Base-by-base conservation (phyloP, 2,329 filamentous ascomycete genomes). In the Colletotrichum camelliae region DNA sequence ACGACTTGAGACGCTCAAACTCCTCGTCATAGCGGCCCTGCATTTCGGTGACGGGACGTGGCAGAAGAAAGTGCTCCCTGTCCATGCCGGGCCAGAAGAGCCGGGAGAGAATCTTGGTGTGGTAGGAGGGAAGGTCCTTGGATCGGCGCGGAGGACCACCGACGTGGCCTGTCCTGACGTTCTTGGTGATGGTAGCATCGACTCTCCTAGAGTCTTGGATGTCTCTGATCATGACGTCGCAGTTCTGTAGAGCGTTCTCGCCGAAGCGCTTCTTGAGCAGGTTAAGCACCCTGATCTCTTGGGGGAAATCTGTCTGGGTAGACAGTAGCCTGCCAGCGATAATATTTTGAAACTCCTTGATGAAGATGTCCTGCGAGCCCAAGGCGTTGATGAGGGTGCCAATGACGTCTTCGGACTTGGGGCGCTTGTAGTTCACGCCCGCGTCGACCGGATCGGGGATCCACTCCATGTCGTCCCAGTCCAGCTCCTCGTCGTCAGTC, bases 201-300 rank as follows among this genome's bases (percentile, higher is more conserved):
- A 97, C 91, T 57, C 91, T 90, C 76, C 90, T 89, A 2, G 96
- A 98, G 81, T 98, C 96, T 78, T 94, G 91, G 43, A 98, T 94
- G 82, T 99, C 97, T 78, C 94, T 95, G 73, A 99, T 91, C 97
- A 99, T 99, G 80, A 99, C 97, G 82, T 99, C 96, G 84, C 96
- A 98, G 65, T 95, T 94, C 82, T 98, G 97, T 61, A 99, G 87
- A 18, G 95, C 93, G 33, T 91, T 90, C 78, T 98, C 95, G 29
- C 96, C 96, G 72, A 98, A 96, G 10, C 96, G 93, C 77, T 95
- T 90, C 86, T 98, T 98, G 75, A 99, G 90, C 12, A 98, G 89
- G 73, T 96, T 93, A 7, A 98, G 89, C 6, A 98, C 94, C 71
- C 94, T 93, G 70, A 95, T 91, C 84, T 94, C 97, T 83, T 95